phyloP scores from a whole-genome alignment of 805 yeast species.

The Candida koratica region DNA sequence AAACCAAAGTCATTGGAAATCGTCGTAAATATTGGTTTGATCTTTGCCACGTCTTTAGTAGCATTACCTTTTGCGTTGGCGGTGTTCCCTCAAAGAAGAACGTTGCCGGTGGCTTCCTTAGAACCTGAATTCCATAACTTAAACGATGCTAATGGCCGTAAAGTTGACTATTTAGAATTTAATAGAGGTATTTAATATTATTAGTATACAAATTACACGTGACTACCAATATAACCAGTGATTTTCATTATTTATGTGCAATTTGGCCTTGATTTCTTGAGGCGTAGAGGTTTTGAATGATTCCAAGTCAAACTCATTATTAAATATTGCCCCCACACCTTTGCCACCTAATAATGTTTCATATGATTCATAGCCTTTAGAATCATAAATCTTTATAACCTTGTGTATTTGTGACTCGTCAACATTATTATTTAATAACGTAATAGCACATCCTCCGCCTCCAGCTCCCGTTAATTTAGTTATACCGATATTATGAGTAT shows the following conservation, averaged over 20 bases:
- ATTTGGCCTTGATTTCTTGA: slow-evolving; percentile 43
- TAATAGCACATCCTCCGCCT: slow-evolving; percentile 98
- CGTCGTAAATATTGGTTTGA: slow-evolving; percentile 76
- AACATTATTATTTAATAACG: slow-evolving; percentile 55
- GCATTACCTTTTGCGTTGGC: slow-evolving; percentile 95
- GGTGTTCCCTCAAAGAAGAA: slow-evolving; percentile 87
- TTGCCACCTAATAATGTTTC: slow-evolving; percentile 83
- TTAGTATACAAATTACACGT: slow-evolving; percentile 4
- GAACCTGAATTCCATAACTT: slow-evolving; percentile 63
- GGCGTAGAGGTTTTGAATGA: slow-evolving; percentile 40
- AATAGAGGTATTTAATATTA: slow-evolving; percentile 79
- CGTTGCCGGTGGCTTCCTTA: slow-evolving; percentile 51
- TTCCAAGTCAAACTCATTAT: slow-evolving; percentile 23
- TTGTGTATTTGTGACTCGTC: slow-evolving; percentile 31
- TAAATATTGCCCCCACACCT: slow-evolving; percentile 64
- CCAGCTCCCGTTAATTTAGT: slow-evolving; percentile 98
- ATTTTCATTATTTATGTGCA: slow-evolving; percentile 41
- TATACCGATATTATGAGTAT: slow-evolving; percentile 63
- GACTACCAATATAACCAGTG: slow-evolving; percentile 63
- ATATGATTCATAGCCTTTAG: slow-evolving; percentile 65
- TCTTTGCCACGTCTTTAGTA: slow-evolving; percentile 77
- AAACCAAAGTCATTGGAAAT: slow-evolving; percentile 65
- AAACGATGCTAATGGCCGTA: slow-evolving; percentile 58
- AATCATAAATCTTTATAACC: slow-evolving; percentile 33
- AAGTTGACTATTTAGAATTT: slow-evolving; percentile 64